Evolutionary conservation across 306 rosid genomes (phyloP), one percentile per base, ranked within the genome.

Genomic region (Rubus idaeus): DNA sequence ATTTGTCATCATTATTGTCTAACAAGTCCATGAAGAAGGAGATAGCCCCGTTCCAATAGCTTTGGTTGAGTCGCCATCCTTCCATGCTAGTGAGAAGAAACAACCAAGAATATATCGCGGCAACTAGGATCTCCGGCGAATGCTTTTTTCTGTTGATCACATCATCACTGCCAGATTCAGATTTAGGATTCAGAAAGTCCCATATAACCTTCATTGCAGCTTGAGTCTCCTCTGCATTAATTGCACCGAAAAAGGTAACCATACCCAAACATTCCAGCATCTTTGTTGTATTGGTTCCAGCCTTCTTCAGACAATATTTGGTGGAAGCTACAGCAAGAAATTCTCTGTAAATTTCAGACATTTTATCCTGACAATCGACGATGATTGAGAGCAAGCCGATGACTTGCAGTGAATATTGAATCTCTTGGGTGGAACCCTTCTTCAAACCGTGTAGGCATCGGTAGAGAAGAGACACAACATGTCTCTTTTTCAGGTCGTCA

Each of bases 31-130:
- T n/a, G 62, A 56, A 56, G 62, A 56, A 56, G 30, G 62, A 56
- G 8, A 56, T 56, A n/a, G 62, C 62, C 10, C 62, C 62, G 8
- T 12, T 56, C 62, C 62, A 56, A 20, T 56, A 51, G 0, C n/a
- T n/a, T 7, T 55, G 61, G 62, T 56, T 20, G 30, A 56, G 12
- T 56, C 30, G 35, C 62, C 62, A 20, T 56, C 30, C 12, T 8
- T 56, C 62, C 35, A 21, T 56, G 30, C 62, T 56, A n/a, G 62
- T 56, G 9, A 56, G 62, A 56, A 56, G 62, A 56, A 56, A 56
- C 3, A 23, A 8, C 62, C 62, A 56, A 56, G 62, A 20, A 20
- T 56, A 7, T 56, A 56, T 56, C 20, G 62, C 62, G 9, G 62
- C 62, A 56, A 20, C 30, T n/a, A 56, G 62, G 30, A 56, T 56